phyloP scores from a whole-genome alignment of 805 yeast genomes.

The Barnettozyma botsteinii region DNA sequence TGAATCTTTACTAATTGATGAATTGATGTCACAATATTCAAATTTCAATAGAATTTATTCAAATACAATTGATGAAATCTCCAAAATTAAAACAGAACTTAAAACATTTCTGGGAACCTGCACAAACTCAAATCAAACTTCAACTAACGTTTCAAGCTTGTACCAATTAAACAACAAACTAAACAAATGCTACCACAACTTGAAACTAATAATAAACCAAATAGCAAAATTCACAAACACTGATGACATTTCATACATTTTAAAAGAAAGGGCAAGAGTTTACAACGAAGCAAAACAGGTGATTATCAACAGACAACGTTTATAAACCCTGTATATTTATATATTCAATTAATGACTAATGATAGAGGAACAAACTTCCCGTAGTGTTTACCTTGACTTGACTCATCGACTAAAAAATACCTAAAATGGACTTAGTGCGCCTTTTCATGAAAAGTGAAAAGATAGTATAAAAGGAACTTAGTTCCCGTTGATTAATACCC shows the following conservation, averaged over 20 bases:
- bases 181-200: slow-evolving; percentile 11
- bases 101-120: too few relatives aligned
- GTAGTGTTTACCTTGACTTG: too few relatives aligned
- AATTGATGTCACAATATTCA: slow-evolving; percentile 9
- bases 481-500: too few relatives aligned
- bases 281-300: slow-evolving; percentile 25
- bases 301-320: slow-evolving; percentile 14
- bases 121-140: too few relatives aligned
- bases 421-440: too few relatives aligned
- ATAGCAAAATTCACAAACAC: slow-evolving; percentile 10
- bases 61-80: slow-evolving; percentile 2
- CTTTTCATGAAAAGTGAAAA: too few relatives aligned
- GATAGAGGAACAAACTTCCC: too few relatives aligned
- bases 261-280: slow-evolving; percentile 26
- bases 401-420: too few relatives aligned
- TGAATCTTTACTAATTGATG: slow-evolving; percentile 8
- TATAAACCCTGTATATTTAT: neutral
- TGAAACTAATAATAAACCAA: slow-evolving; percentile 12
- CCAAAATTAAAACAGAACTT: neutral
- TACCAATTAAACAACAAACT: neutral
- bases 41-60: slow-evolving; percentile 12
- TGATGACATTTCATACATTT: slow-evolving; percentile 24
- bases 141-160: too few relatives aligned
- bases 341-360: too few relatives aligned
- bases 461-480: too few relatives aligned